Base-by-base conservation (phyloP, 768 basidiomycete species). In the Trametes punicea region DNA sequence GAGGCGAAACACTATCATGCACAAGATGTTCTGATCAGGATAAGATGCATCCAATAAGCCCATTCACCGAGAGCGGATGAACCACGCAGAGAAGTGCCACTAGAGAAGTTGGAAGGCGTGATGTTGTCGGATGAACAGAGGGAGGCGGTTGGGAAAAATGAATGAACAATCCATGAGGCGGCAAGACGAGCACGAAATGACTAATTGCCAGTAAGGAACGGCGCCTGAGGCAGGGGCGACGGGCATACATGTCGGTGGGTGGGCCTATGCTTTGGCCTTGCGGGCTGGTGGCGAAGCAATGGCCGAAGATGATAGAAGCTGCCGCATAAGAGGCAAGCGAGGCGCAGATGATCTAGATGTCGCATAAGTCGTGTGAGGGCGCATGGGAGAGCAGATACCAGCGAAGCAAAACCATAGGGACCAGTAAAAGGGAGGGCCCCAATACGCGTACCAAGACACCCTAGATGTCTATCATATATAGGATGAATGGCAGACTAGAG, bases 401-500 rank as follows among this genome's bases (percentile, higher is more conserved):
- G n/a, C n/a, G n/a, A n/a, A n/a, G n/a, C n/a, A n/a, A n/a, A 45
- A 25, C 20, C 41, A 46, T 25, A 20, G 46, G 42, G 38, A 18
- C 30, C 26, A 25, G n/a, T 25, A 26, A 27, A 13, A 46, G 18
- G 13, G 44, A 16, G 52, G 34, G 52, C 44, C 46, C n/a, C 34
- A 15, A 29, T 18, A 46, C 8, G 33, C 52, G 52, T 44, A 46
- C 34, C 44, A 18, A 54, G 52, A 46, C 39, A 25, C 26, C 8
- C 30, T n/a, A 54, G 52, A 54, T 54, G 44, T 38, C 52, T 44
- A 54, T 54, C 52, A 54, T 54, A 46, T 44, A 54, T 54, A 26
- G 23, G 44, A 34, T 36, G 44, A 54, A 46, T 46, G 45, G 25
- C 23, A 34, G 16, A 26, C 29, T n/a, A 15, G 16, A 45, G 44